Base-by-base conservation (phyloP, 192 early-diverging fungal genomes). In the Backusella sp. region DNA sequence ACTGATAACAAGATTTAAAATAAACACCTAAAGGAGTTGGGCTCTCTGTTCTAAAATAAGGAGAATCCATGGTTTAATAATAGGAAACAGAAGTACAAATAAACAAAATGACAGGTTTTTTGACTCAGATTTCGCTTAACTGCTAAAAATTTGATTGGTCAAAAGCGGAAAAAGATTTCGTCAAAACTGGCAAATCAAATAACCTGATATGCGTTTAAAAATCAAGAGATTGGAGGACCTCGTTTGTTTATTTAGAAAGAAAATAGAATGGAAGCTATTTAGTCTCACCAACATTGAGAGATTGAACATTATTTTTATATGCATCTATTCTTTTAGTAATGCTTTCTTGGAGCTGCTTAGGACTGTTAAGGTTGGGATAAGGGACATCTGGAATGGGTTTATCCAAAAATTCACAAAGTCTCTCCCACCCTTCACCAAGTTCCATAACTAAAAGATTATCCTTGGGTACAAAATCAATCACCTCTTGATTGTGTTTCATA, bases 21-120 rank as follows among this genome's bases (percentile, higher is more conserved):
- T 59, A 59, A 26, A 26, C n/a, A 70, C 69, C 69, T 70, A 70
- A 70, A 23, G 69, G 69, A 44, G 69, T 70, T 14, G 69, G 69
- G 14, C 69, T 70, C 6, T 44, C 69, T 39, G 69, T 70, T 44
- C 69, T 70, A 28, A 46, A 70, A 19, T 39, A 46, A 46, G 69
- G 35, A 12, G 67, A 68, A n/a, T 68, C 67, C 67, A 68, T 68
- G n/a, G 0, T 41, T 68, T 6, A 37, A 36, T 36, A 66, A 19
- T 9, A 30, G 28, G 35, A 68, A 68, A 19, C n/a, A 4, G 7
- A 62, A 56, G n/a, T 9, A 9, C 21, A 56, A 56, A 23, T 62
- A 62, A 62, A 62, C 56, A 62, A 62, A 62, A 62, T 62, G 56
- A 62, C 56, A 32, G 32, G 32, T 32, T 32, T 32, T 32, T 32